Base-by-base conservation (phyloP, 208 protist genomes). In the Leishmania aethiopica region DNA sequence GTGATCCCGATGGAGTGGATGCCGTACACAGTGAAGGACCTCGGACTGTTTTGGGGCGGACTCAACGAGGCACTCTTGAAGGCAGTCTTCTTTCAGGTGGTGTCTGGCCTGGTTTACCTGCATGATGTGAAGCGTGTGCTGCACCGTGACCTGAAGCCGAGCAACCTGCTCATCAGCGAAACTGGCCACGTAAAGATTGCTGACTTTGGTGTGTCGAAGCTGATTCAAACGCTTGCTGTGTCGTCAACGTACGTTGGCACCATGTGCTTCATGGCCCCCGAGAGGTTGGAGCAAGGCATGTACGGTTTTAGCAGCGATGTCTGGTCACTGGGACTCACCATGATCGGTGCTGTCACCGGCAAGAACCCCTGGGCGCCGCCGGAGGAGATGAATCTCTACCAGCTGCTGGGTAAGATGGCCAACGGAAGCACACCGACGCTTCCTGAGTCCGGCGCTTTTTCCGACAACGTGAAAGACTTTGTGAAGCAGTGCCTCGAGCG, bases 121-220 rank as follows among this genome's bases (percentile, higher is more conserved):
- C 94, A 97, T 78, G 90, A 95, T 75, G 89, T 87, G 49, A 96
- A 97, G 84, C 93, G 93, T 10, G 93, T 96, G 35, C 94, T 99
- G 67, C 99, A 99, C 85, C 87, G 99, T 35, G 98, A 99, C 80
- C 77, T 99, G 64, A 99, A 99, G 85, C 99, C 99, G 53, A 96
- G 92, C 82, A 99, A 99, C 89, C 81, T 99, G 37, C 93, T 99
- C 19, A 93, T 99, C 76, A 98, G 98, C 77, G 89, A 93, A 45
- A 87, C 92, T 49, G 92, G 96, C 57, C 91, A 94, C 69, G 93
- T 97, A 51, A 98, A 98, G 69, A 98, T 99, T 81, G 92, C 94
- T 40, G 97, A 99, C 76, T 99, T 99, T 92, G 97, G 97, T 15
- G 96, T 98, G 1, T 97, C 91, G 40, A 98, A 97, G 80, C 84